A percentile compares a stretch with the other conserved stretches of the same genome.
These are phyloP conservation scores for Jamesozyma hellenica DNA, from an alignment of 805 yeast genomes.

Conservation along the genomic window DNA sequence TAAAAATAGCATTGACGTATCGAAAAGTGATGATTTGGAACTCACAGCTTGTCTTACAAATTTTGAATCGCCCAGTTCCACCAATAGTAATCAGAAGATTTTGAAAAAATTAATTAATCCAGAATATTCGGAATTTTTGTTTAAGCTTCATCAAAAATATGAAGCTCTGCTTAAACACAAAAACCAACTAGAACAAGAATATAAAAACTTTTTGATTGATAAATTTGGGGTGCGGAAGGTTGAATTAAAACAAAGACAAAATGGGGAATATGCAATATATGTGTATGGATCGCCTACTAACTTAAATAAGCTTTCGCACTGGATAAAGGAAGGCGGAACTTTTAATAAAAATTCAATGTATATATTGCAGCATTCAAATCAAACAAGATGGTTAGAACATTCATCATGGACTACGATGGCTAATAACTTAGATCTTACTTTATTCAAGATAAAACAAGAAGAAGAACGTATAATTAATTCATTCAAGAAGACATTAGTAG, in stretches of 20 bases:
- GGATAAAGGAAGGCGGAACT: conserved; percentile 9
- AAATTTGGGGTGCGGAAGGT: conserved; percentile 26
- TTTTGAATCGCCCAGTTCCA: too few relatives aligned
- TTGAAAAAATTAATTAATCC: conserved; percentile 26
- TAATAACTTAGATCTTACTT: conserved; percentile 34
- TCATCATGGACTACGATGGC: conserved; percentile 49
- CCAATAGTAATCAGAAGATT: neutral
- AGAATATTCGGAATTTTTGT: conserved; percentile 27
- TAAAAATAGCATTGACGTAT: neutral
- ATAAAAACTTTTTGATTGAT: conserved; percentile 22
- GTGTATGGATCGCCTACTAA: conserved; percentile 33
- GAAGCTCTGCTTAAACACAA: conserved; percentile 23
- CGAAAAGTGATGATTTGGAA: too few relatives aligned
- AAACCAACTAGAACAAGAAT: conserved; percentile 20
- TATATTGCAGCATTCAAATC: conserved; percentile 33
- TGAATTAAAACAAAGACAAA: conserved; percentile 33
- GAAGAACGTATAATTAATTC: conserved; percentile 45
- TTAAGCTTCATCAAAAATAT: conserved; percentile 29
- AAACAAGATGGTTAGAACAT: conserved; percentile 37
- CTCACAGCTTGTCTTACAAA: too few relatives aligned
- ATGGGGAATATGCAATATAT: conserved; percentile 40
- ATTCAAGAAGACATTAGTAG: conserved; percentile 40
- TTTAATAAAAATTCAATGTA: conserved; percentile 13
- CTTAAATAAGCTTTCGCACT: conserved; percentile 15
- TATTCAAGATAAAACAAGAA: conserved; percentile 40